Conservation (phyloP, 805 yeast genomes). For the Isabelozyma heimii region DNA sequence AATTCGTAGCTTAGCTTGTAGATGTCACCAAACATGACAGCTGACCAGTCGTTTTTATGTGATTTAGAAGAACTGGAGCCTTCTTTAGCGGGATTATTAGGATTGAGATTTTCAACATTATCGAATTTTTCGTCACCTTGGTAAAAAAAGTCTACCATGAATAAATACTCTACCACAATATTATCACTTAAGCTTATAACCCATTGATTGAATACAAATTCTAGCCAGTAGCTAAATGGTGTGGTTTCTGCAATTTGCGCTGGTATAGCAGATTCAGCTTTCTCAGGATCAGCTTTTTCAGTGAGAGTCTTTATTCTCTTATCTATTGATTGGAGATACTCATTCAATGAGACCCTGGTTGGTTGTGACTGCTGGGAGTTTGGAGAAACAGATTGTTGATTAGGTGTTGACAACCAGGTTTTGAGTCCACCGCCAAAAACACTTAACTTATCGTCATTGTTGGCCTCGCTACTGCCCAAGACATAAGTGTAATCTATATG, state of each 20-base stretch:
- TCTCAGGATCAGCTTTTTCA: constrained; percentile 34
- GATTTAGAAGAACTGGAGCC: neutral
- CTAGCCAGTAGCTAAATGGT: constrained; percentile 64
- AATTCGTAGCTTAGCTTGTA: constrained; percentile 44
- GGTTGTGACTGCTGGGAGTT: constrained; percentile 1
- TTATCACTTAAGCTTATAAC: constrained; percentile 74
- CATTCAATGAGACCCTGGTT: constrained; percentile 34
- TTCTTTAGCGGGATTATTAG: constrained; percentile 1
- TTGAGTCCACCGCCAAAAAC: constrained; percentile 21
- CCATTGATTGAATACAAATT: constrained; percentile 70
- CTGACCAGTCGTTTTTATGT: constrained; percentile 28
- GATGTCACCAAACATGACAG: constrained; percentile 34
- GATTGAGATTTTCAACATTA: constrained; percentile 11
- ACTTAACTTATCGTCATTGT: constrained; percentile 17
- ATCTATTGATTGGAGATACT: constrained; percentile 52
- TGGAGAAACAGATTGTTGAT: constrained; percentile 6
- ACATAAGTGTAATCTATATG: constrained; percentile 55
- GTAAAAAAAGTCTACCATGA: constrained; percentile 68
- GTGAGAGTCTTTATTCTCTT: constrained; percentile 58
- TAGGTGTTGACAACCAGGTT: constrained; percentile 21
- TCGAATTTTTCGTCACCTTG: constrained; percentile 39
- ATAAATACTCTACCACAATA: constrained; percentile 70
- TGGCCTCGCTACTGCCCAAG: constrained; percentile 42
- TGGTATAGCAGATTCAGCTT: constrained; percentile 60
- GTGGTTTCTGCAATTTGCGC: constrained; percentile 84